Evolutionary conservation across 1,284 basidiomycete species (phyloP).

Genomic region (Thecaphora frezii): DNA sequence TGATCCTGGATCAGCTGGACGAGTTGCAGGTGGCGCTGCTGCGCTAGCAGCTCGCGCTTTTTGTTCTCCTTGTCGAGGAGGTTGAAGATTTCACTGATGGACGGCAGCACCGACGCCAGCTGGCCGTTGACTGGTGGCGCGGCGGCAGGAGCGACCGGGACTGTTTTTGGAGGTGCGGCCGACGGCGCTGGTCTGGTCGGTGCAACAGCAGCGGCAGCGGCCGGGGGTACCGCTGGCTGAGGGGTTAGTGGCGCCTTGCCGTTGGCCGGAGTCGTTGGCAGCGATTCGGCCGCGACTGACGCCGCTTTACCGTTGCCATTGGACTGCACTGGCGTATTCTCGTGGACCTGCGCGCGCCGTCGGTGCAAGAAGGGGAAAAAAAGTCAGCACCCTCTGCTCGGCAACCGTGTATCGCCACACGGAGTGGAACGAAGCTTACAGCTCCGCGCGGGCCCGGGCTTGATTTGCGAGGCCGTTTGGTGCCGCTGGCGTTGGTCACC

Average conservation of each 20-base stretch:
- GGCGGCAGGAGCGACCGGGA: conserved; percentile 1
- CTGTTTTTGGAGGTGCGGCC: background rate
- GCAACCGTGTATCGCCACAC: too few relatives aligned
- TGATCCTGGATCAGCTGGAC: conserved; percentile 3
- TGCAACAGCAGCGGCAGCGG: conserved; percentile 3
- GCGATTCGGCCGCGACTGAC: background rate
- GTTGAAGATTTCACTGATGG: conserved; percentile 19
- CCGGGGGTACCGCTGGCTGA: conserved; percentile 5
- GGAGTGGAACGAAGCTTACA: too few relatives aligned
- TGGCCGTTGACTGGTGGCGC: background rate
- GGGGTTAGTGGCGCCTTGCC: background rate
- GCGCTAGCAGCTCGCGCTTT: conserved; percentile 2
- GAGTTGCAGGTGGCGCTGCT: conserved; percentile 1
- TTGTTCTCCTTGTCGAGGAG: conserved; percentile 17
- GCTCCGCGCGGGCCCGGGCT: background rate
- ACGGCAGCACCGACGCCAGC: conserved; percentile 5
- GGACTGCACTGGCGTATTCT: background rate
- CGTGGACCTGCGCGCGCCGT: too few relatives aligned
- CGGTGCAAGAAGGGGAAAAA: too few relatives aligned
- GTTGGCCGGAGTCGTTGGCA: background rate
- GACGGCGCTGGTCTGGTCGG: background rate
- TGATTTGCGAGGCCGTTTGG: background rate
- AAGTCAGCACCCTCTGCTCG: too few relatives aligned
- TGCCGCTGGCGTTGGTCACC: background rate
- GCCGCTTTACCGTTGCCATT: background rate